Conservation (phyloP, 768 basidiomycete species). For the Hericium erinaceus region DNA sequence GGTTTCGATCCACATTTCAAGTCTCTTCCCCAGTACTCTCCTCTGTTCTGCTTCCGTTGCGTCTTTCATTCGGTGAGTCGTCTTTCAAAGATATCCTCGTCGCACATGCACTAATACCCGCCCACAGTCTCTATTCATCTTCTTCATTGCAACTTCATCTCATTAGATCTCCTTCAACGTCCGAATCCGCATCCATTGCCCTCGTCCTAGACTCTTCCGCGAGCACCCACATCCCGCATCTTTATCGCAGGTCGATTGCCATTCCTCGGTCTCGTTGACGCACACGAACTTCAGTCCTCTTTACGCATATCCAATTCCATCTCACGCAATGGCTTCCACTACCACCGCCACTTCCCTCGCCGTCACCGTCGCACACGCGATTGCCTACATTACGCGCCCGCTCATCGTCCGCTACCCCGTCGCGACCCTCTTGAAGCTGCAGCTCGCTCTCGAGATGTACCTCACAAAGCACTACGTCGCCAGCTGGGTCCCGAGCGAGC, state of each 20-base stretch:
- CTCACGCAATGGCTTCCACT: constrained; percentile 20
- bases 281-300: constrained; percentile 3
- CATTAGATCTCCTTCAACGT: constrained; percentile 10
- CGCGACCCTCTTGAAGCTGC: constrained; percentile 57
- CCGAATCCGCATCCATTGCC: constrained; percentile 2
- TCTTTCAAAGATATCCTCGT: neutral
- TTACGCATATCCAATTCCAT: constrained; percentile 5
- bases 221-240: constrained; percentile 23
- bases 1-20: constrained; percentile 2
- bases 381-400: constrained; percentile 64
- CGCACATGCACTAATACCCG: neutral
- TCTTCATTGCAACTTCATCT: constrained; percentile 19
- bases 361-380: constrained; percentile 62
- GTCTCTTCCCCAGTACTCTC: constrained; percentile 7
- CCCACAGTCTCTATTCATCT: constrained; percentile 2
- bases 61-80: neutral
- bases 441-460: constrained; percentile 63
- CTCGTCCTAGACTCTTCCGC: constrained; percentile 25
- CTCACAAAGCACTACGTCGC: constrained; percentile 59
- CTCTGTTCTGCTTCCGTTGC: neutral
- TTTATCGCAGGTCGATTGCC: constrained; percentile 61
- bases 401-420: constrained; percentile 48
- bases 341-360: constrained; percentile 41
- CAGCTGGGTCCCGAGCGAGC: constrained; percentile 57
- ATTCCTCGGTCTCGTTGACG: constrained; percentile 29